Evolutionary conservation across 305 asterid species (phyloP), one percentile per base, ranked within the genome.

Genomic region (Rubia tinctorum): DNA sequence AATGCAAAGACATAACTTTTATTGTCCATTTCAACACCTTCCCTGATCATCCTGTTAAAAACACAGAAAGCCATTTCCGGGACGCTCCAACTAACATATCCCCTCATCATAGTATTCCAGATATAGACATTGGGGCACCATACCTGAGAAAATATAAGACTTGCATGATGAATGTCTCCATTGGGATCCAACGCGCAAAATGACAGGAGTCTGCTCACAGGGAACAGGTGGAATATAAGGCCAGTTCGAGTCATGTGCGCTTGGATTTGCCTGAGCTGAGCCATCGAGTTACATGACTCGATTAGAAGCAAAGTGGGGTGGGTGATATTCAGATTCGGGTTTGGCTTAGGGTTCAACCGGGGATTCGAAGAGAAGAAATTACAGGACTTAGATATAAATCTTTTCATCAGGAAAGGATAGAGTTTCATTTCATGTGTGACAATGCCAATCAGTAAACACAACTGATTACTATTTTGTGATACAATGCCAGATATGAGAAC

Each of bases 51-150:
- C 83, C 86, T 75, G 56, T 75, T 77, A 61, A 85, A 90, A 78
- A 84, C 68, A 23, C 74, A 63, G 23, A 90, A 75, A 8, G 88
- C 91, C 81, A 75, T 43, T 39, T 76, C 84, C 40, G 80, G 83
- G 51, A 78, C 18, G 7, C 78, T 79, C 22, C 76, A 83, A 71
- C 78, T 88, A 64, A 79, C 83, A 69, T 79, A 83, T 39, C 94
- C 91, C 73, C 92, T 87, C 14, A 88, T 83, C 68, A 90, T 83
- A 23, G 91, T 87, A 66, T 90, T 90, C 94, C 94, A 90, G 61
- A 88, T 85, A 77, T 88, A 90, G 69, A 80, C 84, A 75, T 88
- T 90, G 39, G 90, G 94, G 55, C 83, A 69, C 42, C 39, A 27
- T 67, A 88, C 83, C 69, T 85, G 84, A 17, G 80, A 75, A 75